These are phyloP conservation scores for Taxawa tesnikishii DNA, from an alignment of 2,329 filamentous ascomycete genomes.

Conservation along the genomic window DNA sequence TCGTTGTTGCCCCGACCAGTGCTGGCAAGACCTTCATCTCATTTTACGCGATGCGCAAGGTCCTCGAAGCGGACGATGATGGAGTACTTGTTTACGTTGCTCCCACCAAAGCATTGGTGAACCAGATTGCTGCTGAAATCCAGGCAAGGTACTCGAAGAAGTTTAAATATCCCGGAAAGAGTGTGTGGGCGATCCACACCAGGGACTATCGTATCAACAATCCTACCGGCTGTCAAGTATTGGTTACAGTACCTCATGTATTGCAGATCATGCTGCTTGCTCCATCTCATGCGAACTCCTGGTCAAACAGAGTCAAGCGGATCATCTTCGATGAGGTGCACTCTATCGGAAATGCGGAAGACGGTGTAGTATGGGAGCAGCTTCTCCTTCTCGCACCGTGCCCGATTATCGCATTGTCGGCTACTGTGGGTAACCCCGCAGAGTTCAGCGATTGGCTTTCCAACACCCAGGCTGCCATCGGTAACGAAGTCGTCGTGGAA, in stretches of 20 bases:
- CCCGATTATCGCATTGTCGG: constrained; percentile 67
- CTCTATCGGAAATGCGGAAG: constrained; percentile 64
- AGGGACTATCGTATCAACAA: constrained; percentile 66
- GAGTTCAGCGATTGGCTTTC: constrained; percentile 59
- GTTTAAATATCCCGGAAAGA: constrained; percentile 47
- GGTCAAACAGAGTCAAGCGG: constrained; percentile 55
- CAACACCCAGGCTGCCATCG: constrained; percentile 50
- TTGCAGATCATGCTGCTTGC: constrained; percentile 65
- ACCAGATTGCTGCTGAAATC: constrained; percentile 71
- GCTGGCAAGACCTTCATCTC: constrained; percentile 76
- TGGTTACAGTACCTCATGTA: constrained; percentile 68
- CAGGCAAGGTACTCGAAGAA: constrained; percentile 61
- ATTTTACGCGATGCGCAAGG: constrained; percentile 72
- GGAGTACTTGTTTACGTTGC: constrained; percentile 67
- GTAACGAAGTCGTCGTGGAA: constrained; percentile 54
- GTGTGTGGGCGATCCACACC: constrained; percentile 70
- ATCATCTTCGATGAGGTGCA: constrained; percentile 80
- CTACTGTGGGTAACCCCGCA: constrained; percentile 63
- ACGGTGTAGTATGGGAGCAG: constrained; percentile 70
- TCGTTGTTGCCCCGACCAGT: constrained; percentile 67
- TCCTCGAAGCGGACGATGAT: constrained; percentile 55
- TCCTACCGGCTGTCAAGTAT: constrained; percentile 56
- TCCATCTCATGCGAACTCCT: constrained; percentile 52
- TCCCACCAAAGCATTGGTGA: constrained; percentile 70
- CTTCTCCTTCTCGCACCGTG: constrained; percentile 61